Evolutionary conservation across 1,284 basidiomycete species (phyloP).

Genomic region (Stygiomarasmius scandens): DNA sequence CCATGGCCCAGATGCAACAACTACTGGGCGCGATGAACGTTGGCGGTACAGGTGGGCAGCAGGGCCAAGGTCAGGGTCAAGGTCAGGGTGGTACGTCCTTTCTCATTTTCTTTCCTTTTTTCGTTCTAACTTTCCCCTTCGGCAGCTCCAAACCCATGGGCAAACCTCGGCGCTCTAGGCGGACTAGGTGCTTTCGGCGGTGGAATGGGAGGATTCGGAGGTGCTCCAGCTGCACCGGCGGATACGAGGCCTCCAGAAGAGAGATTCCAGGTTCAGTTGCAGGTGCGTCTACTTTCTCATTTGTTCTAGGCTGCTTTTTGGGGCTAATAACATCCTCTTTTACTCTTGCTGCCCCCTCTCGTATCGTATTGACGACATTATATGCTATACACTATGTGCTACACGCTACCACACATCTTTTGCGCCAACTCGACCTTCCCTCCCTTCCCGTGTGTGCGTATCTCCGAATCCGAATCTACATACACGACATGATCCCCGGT

Average conservation of each 20-base stretch:
- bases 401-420: no score
- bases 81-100: no score
- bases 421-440: not conserved
- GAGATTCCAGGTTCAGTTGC: conserved; percentile 84
- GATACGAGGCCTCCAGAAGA: conserved; percentile 84
- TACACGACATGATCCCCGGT: no score
- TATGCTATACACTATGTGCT: no score
- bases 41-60: conserved; percentile 23
- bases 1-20: conserved; percentile 17
- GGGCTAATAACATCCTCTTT: no score
- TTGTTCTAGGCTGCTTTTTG: not conserved
- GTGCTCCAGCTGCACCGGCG: conserved; percentile 47
- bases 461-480: no score
- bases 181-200: conserved; percentile 28
- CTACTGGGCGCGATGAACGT: conserved; percentile 16
- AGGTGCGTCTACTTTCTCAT: conserved; percentile 44
- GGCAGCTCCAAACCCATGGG: conserved; percentile 26
- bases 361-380: no score
- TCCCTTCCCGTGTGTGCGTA: no score
- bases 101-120: no score
- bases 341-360: no score
- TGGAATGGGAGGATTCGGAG: conserved; percentile 40
- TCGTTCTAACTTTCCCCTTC: no score
- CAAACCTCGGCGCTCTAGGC: conserved; percentile 21
- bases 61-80: no score